A percentile compares a stretch with the other conserved stretches of the same genome.
Evolutionary conservation across 2,329 filamentous ascomycete genomes (phyloP).

Genomic region (Xylaria digitata): DNA sequence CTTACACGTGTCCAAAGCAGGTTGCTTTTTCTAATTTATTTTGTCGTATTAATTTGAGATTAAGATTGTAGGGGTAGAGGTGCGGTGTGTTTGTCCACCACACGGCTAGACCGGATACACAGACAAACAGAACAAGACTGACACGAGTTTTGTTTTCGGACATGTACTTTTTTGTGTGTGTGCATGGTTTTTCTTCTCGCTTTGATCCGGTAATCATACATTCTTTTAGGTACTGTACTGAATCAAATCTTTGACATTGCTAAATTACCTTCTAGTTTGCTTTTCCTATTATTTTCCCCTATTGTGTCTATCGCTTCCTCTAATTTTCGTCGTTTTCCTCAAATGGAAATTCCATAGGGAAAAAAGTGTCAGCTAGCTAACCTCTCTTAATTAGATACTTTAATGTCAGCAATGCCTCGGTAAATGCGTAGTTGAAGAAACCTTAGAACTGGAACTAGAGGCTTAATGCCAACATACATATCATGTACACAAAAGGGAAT

Average conservation of each 20-base stretch:
- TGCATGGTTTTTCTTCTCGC: background rate
- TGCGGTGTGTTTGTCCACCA: too few species aligned
- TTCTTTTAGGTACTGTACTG: background rate
- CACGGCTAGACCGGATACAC: background rate
- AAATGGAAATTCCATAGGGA: background rate
- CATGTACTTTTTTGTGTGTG: background rate
- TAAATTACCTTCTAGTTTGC: background rate
- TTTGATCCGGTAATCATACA: background rate
- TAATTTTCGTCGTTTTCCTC: too few species aligned
- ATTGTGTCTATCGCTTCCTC: too few species aligned
- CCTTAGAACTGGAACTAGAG: background rate
- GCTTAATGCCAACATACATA: background rate
- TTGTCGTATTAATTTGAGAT: background rate
- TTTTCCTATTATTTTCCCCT: background rate
- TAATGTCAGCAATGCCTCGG: background rate
- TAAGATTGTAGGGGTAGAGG: background rate
- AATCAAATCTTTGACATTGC: background rate
- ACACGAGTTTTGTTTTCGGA: background rate
- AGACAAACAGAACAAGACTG: background rate
- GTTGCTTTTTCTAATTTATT: background rate
- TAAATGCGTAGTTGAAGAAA: background rate
- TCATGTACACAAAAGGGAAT: too few species aligned
- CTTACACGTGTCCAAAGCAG: background rate
- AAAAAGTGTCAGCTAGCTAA: background rate
- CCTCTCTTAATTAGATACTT: too few species aligned